A percentile compares a stretch with the other conserved stretches of the same genome.
phyloP scores from a whole-genome alignment of 805 yeast species.

The Tetrapisispora namnaoensis region DNA sequence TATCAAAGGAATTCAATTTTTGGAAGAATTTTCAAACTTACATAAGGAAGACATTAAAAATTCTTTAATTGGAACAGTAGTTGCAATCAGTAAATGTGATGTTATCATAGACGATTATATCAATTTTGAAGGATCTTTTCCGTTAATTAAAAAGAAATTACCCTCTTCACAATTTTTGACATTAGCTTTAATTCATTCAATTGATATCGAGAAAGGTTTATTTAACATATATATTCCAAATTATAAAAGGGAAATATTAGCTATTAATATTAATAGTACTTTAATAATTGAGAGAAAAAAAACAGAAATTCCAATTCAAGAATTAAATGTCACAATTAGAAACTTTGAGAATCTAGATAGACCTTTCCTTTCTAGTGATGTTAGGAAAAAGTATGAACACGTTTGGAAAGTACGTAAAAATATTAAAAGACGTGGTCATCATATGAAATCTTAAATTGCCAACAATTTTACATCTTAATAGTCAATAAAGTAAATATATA shows the following conservation, averaged over 20 bases:
- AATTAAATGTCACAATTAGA: constrained; percentile 27
- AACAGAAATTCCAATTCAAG: constrained; percentile 56
- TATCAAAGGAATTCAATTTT: constrained; percentile 29
- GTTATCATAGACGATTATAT: background rate
- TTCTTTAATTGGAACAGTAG: constrained; percentile 30
- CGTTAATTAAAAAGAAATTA: constrained; percentile 12
- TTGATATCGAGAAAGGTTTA: constrained; percentile 32
- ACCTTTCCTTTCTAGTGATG: constrained; percentile 39
- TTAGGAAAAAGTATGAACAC: constrained; percentile 38
- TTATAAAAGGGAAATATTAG: constrained; percentile 6
- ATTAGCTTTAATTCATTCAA: constrained; percentile 57
- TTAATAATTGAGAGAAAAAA: constrained; percentile 50
- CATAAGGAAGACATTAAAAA: constrained; percentile 28
- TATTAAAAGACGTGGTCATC: constrained; percentile 38
- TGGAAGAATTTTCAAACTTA: constrained; percentile 28
- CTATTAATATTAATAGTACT: constrained; percentile 16
- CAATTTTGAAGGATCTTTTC: constrained; percentile 16
- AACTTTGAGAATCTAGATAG: constrained; percentile 11
- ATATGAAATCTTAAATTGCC: constrained; percentile 10
- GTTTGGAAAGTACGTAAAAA: constrained; percentile 51
- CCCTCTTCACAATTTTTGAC: constrained; percentile 9
- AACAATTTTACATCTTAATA: background rate
- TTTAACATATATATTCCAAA: constrained; percentile 52
- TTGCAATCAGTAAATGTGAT: constrained; percentile 21
- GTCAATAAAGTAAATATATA: background rate